These are phyloP conservation scores for Monosporascus sp. DNA, from an alignment of 2,329 filamentous ascomycete genomes.

Conservation along the genomic window DNA sequence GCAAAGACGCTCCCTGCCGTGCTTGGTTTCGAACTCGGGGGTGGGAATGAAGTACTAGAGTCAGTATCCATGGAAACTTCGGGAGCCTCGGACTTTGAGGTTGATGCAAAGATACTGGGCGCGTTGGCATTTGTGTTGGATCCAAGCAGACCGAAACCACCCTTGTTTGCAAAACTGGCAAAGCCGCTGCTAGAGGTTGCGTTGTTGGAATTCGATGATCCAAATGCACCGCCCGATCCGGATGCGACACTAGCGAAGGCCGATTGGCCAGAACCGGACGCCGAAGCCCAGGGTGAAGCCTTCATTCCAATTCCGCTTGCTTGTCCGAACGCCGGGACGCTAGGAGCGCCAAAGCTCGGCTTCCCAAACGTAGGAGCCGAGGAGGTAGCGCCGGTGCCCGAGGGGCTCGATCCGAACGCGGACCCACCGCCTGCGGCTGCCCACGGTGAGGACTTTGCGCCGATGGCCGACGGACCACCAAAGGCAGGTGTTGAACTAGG, in stretches of 20 bases:
- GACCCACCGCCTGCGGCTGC: conserved; percentile 24
- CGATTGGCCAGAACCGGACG: conserved; percentile 51
- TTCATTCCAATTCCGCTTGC: conserved; percentile 42
- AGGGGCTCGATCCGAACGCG: conserved; percentile 41
- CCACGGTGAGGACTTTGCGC: conserved; percentile 50
- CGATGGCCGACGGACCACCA: conserved; percentile 43
- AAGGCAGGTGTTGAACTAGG: conserved; percentile 37
- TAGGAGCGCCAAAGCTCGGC: conserved; percentile 36
- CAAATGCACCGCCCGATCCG: conserved; percentile 12
- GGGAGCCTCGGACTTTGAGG: conserved; percentile 25
- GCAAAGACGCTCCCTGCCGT: conserved; percentile 34
- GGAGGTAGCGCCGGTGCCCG: conserved; percentile 32
- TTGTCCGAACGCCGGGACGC: conserved; percentile 46
- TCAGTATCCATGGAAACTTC: conserved; percentile 31
- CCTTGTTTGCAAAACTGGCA: conserved; percentile 46
- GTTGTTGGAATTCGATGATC: conserved; percentile 7
- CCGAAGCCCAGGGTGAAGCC: conserved; percentile 49
- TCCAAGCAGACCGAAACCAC: conserved; percentile 49
- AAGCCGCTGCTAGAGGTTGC: conserved; percentile 20
- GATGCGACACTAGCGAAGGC: conserved; percentile 36
- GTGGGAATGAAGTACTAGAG: conserved; percentile 32
- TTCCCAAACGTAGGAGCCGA: conserved; percentile 44
- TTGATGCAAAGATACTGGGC: conserved; percentile 35
- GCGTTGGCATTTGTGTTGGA: conserved; percentile 27
- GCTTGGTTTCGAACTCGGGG: conserved; percentile 32